Conservation (phyloP, 805 yeast genomes). For the Candida ortonii region DNA sequence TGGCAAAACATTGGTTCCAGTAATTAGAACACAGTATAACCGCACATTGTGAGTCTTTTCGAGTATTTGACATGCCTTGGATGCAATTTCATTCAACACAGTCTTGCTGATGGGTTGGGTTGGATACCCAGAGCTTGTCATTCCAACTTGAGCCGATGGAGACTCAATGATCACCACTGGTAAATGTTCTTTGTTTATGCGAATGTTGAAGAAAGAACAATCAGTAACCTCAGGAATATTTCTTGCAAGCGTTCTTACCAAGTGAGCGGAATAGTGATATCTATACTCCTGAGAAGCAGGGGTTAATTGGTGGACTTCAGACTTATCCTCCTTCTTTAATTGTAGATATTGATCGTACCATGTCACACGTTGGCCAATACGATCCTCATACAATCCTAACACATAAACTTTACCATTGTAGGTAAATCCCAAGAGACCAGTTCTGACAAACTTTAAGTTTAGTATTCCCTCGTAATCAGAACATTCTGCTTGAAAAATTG, state of each 20-base stretch:
- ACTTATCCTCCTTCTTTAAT: conserved; percentile 10
- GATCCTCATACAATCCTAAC: conserved; percentile 86
- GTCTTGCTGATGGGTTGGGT: conserved; percentile 30
- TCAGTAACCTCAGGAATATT: conserved; percentile 81
- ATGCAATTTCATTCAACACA: conserved; percentile 48
- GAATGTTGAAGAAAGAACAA: conserved; percentile 86
- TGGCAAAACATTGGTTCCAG: conserved; percentile 79
- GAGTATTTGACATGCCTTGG: conserved; percentile 43
- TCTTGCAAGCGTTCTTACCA: conserved; percentile 78
- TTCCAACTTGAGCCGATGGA: conserved; percentile 17
- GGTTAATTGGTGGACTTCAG: conserved; percentile 1
- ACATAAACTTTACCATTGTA: conserved; percentile 85
- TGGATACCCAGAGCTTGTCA: conserved; percentile 4
- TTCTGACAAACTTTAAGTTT: conserved; percentile 79
- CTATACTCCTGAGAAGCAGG: conserved; percentile 34
- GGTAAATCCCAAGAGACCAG: conserved; percentile 87
- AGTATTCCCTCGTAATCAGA: conserved; percentile 65
- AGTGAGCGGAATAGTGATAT: conserved; percentile 84
- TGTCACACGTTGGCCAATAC: conserved; percentile 73
- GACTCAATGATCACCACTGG: conserved; percentile 82
- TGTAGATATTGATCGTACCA: conserved; percentile 54
- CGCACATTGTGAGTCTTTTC: conserved; percentile 67
- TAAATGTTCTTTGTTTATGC: conserved; percentile 72
- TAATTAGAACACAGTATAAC: conserved; percentile 76
- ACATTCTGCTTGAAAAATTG: conserved; percentile 79